phyloP scores from a whole-genome alignment of 2,329 filamentous ascomycete genomes.

The Apiospora koreana region DNA sequence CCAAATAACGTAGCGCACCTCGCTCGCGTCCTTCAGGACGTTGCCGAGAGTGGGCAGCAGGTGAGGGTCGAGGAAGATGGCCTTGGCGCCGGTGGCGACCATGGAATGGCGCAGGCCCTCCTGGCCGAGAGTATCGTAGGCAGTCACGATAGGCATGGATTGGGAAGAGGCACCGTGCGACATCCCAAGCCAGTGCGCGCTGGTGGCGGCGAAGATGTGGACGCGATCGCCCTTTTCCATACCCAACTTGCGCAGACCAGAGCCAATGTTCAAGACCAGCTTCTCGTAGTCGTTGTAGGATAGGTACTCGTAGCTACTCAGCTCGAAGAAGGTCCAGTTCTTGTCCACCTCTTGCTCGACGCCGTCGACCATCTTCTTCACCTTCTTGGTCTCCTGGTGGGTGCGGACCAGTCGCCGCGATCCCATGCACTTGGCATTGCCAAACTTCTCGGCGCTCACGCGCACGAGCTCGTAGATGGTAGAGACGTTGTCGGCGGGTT shows the following conservation, averaged over 20 bases:
- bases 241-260: conserved; percentile 72
- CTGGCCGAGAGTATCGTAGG: conserved; percentile 75
- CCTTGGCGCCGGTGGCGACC: conserved; percentile 67
- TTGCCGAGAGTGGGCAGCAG: conserved; percentile 61
- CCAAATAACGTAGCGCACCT: conserved; percentile 55
- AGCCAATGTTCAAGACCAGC: conserved; percentile 65
- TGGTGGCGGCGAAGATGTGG: conserved; percentile 80
- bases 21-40: conserved; percentile 52
- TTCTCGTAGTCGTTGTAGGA: conserved; percentile 79
- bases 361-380: conserved; percentile 86
- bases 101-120: conserved; percentile 72
- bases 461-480: conserved; percentile 78
- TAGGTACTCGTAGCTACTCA: conserved; percentile 75
- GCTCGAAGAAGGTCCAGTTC: conserved; percentile 86
- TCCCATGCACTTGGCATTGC: conserved; percentile 67
- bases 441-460: conserved; percentile 64
- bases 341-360: conserved; percentile 80
- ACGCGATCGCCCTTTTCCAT: conserved; percentile 68
- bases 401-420: conserved; percentile 73
- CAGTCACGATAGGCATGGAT: conserved; percentile 77
- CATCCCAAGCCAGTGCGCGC: conserved; percentile 52
- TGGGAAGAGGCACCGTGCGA: conserved; percentile 65
- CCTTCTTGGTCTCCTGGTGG: conserved; percentile 82
- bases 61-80: conserved; percentile 75
- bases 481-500: conserved; percentile 63